Evolutionary conservation across 106 monocot genomes (phyloP).

Genomic region (Iris macrosiphon): DNA sequence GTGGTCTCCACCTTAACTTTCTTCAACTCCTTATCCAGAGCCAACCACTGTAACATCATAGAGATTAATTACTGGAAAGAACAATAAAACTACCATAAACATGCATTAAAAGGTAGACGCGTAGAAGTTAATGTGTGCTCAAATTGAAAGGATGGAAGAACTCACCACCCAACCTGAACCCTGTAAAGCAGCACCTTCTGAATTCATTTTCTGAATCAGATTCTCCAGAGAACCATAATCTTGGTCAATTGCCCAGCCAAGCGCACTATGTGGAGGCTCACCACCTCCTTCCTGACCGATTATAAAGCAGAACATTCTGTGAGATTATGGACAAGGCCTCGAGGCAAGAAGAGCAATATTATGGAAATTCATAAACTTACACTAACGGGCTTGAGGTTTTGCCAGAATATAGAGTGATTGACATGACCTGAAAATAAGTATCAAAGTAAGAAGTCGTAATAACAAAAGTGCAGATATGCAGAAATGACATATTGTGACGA

Average conservation of each 20-base stretch:
- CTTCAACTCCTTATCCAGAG: conserved; percentile 80
- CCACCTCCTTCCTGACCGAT: conserved; percentile 89
- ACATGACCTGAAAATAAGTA: conserved; percentile 69
- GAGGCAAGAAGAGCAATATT: neutral
- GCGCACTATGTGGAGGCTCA: conserved; percentile 72
- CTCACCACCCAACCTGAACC: conserved; percentile 99
- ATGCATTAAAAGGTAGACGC: too few relatives aligned
- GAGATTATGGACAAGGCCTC: neutral
- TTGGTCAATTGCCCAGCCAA: conserved; percentile 92
- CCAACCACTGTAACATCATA: conserved; percentile 61
- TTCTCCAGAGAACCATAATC: conserved; percentile 72
- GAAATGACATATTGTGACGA: neutral
- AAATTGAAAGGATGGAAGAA: conserved; percentile 5
- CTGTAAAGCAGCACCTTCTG: conserved; percentile 94
- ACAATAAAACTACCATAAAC: neutral
- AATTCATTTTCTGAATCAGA: conserved; percentile 57
- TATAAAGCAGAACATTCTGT: neutral
- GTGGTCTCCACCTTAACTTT: conserved; percentile 84
- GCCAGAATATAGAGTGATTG: conserved; percentile 98
- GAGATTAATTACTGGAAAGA: neutral
- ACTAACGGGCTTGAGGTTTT: conserved; percentile 77
- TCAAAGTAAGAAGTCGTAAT: neutral
- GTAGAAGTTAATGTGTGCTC: too few relatives aligned
- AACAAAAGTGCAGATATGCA: neutral
- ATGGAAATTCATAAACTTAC: conserved; percentile 24